A percentile compares a stretch with the other conserved stretches of the same genome.
Conservation (phyloP, 257 asterid species). For the Sherardia arvensis region DNA sequence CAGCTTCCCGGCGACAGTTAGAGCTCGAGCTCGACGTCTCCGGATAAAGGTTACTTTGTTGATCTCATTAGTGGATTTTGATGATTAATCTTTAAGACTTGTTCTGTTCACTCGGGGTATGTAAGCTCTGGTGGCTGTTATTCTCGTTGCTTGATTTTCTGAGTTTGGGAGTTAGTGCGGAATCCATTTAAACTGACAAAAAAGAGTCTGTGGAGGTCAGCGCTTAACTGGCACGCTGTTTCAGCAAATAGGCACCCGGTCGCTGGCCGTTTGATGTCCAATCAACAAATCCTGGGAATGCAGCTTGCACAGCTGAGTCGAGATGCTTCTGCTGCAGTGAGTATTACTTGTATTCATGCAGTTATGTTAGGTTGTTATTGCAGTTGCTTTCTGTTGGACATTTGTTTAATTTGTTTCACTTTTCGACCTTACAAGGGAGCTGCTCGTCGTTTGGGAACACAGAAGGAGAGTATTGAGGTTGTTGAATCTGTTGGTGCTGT, state of each 20-base stretch:
- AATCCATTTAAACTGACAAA: no score
- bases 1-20: slow-evolving; percentile 72
- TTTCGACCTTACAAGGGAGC: slow-evolving; percentile 56
- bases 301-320: slow-evolving; percentile 91
- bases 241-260: slow-evolving; percentile 62
- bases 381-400: neutral
- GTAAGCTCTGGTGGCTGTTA: neutral
- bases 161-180: neutral
- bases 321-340: slow-evolving; percentile 98
- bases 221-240: slow-evolving; percentile 75
- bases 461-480: slow-evolving; percentile 63
- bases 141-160: neutral
- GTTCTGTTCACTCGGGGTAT: neutral
- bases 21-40: slow-evolving; percentile 16
- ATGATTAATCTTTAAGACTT: neutral
- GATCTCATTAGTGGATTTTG: neutral
- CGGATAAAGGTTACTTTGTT: slow-evolving; percentile 36
- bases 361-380: neutral
- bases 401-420: slow-evolving; percentile 7
- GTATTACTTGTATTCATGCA: slow-evolving; percentile 20
- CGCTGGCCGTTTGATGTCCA: slow-evolving; percentile 59
- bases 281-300: slow-evolving; percentile 71
- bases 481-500: slow-evolving; percentile 88
- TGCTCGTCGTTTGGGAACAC: slow-evolving; percentile 82
- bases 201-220: slow-evolving; percentile 69